Evolutionary conservation across 306 rosid genomes (phyloP), one percentile per base, ranked within the genome.

Genomic region (Vigna radiata): DNA sequence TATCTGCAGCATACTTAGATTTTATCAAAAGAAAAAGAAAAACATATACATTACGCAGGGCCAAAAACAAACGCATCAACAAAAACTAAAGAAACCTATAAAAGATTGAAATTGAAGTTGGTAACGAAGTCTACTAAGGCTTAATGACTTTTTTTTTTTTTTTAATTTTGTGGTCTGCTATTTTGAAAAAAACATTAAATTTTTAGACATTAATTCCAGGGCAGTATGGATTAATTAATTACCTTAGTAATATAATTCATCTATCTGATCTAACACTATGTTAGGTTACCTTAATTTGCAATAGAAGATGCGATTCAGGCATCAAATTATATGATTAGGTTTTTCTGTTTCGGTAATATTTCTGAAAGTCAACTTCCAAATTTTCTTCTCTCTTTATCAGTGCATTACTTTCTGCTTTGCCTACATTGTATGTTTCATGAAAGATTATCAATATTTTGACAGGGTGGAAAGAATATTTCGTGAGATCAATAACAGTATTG

Each of bases 391-490:
- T 43, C 41, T 59, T 54, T 64, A 58, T 44, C 41, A 8, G 23
- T 76, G 43, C 29, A 47, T 66, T 39, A 16, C 21, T 25, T 75
- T 70, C 33, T 58, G 53, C 68, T 54, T 29, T 76, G 60, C 54
- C 11, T 44, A 53, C 59, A 15, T 47, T 36, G 17, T 31, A 36
- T 71, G 29, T 70, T n/a, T 68, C 62, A 56, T 37, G 37, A 10
- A 68, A 76, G 48, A n/a, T 69, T 52, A 67, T 54, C 31, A 46
- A 66, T 55, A 72, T 85, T 81, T 63, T 83, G 63, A 61, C 73
- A 95, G 98, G 98, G 93, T 89, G 76, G 98, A 95, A 54, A 84
- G 89, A 78, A 90, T 95, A 67, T 95, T 84, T 75, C 97, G 93
- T 8, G 98, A 95, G 88, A 86, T 95, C 83, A 88, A 88, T 81